phyloP scores from a whole-genome alignment of 148 eudicot species.

The Suaeda aralocaspica region DNA sequence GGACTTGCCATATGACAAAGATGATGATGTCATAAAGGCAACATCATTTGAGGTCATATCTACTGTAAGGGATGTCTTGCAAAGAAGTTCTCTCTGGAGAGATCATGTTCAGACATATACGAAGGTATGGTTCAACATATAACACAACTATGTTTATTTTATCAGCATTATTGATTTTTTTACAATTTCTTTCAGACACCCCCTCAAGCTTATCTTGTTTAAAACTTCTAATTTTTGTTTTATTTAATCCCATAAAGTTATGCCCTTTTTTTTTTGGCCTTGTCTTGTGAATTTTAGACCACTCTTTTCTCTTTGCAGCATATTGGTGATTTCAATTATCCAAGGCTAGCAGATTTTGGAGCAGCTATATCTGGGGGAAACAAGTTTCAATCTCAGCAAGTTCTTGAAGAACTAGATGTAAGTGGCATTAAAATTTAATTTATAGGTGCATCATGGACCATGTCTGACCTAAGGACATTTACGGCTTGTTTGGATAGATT shows the following conservation, averaged over 20 bases:
- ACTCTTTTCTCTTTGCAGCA: slow-evolving; percentile 51
- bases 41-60: slow-evolving; percentile 97
- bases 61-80: slow-evolving; percentile 87
- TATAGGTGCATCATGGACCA: neutral
- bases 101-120: slow-evolving; percentile 95
- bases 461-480: neutral
- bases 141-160: neutral
- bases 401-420: slow-evolving; percentile 98
- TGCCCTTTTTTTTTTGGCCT: neutral
- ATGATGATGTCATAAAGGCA: slow-evolving; percentile 92
- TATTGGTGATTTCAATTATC: slow-evolving; percentile 89
- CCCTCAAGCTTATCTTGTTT: no score
- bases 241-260: slow-evolving; percentile 1
- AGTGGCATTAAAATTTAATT: slow-evolving; percentile 25
- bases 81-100: slow-evolving; percentile 94
- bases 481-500: neutral
- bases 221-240: no score
- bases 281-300: slow-evolving; percentile 14
- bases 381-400: slow-evolving; percentile 72
- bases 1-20: slow-evolving; percentile 84
- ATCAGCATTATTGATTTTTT: neutral
- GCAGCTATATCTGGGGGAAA: slow-evolving; percentile 97
- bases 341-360: slow-evolving; percentile 97
- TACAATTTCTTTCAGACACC: neutral
- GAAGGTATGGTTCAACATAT: slow-evolving; percentile 44